These are phyloP conservation scores for Calonectria honghensis DNA, from an alignment of 2,329 filamentous ascomycete genomes.

Conservation along the genomic window DNA sequence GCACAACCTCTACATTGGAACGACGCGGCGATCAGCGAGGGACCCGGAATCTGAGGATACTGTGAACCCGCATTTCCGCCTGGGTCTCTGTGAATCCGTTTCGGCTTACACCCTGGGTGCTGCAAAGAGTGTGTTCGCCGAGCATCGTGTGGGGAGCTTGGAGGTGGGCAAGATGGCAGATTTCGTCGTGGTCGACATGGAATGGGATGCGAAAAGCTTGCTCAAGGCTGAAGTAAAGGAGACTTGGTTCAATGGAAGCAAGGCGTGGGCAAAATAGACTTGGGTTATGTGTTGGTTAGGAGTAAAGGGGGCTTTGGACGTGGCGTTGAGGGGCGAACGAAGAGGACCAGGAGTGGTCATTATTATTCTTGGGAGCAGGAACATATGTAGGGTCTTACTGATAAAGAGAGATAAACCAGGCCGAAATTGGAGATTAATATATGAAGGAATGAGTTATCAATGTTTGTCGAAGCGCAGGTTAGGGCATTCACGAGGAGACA, in stretches of 20 bases:
- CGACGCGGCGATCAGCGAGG: slow-evolving; percentile 70
- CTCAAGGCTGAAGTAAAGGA: slow-evolving; percentile 32
- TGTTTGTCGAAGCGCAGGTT: background rate
- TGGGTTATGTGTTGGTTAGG: background rate
- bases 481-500: background rate
- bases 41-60: slow-evolving; percentile 62
- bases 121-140: slow-evolving; percentile 72
- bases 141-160: slow-evolving; percentile 69
- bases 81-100: slow-evolving; percentile 69
- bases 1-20: slow-evolving; percentile 72
- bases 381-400: too few species aligned
- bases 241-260: slow-evolving; percentile 31
- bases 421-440: background rate
- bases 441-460: background rate
- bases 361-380: background rate
- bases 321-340: background rate
- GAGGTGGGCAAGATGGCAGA: slow-evolving; percentile 71
- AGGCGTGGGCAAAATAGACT: slow-evolving; percentile 18
- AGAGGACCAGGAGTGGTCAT: background rate
- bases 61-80: slow-evolving; percentile 69
- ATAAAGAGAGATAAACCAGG: too few species aligned
- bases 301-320: background rate
- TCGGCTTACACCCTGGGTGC: slow-evolving; percentile 69
- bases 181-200: slow-evolving; percentile 57
- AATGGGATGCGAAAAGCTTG: slow-evolving; percentile 35